A percentile compares a stretch with the other conserved stretches of the same genome.
Evolutionary conservation across 2,329 filamentous ascomycete species (phyloP).

Genomic region (Talaromyces sp.): DNA sequence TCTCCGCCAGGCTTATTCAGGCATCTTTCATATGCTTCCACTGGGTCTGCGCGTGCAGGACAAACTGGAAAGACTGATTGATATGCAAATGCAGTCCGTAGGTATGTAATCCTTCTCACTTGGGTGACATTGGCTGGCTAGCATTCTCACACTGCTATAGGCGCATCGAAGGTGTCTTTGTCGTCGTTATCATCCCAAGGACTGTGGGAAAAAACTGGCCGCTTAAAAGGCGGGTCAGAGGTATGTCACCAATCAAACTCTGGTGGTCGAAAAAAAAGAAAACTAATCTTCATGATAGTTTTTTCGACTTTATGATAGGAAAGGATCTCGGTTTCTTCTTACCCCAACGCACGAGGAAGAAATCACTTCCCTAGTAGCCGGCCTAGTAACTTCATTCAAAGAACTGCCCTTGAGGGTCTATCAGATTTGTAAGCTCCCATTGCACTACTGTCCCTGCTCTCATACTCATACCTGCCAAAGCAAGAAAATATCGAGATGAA

Average conservation of each 20-base stretch:
- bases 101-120: conserved; percentile 43
- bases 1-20: conserved; percentile 75
- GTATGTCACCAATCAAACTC: conserved; percentile 40
- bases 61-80: conserved; percentile 80
- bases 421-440: conserved; percentile 65
- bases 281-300: conserved; percentile 49
- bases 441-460: neutral
- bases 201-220: conserved; percentile 79
- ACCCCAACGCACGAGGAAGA: conserved; percentile 96
- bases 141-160: conserved; percentile 33
- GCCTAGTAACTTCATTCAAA: conserved; percentile 74
- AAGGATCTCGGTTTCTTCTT: conserved; percentile 67
- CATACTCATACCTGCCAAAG: conserved; percentile 35
- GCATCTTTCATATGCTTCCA: conserved; percentile 88
- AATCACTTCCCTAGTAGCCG: conserved; percentile 75
- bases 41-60: conserved; percentile 81
- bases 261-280: conserved; percentile 6
- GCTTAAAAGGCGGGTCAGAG: conserved; percentile 72
- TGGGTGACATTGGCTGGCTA: neutral
- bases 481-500: conserved; percentile 93
- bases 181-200: conserved; percentile 82
- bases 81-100: conserved; percentile 78
- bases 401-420: conserved; percentile 82
- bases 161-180: conserved; percentile 74
- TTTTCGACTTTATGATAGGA: conserved; percentile 76